Evolutionary conservation across 2,329 filamentous ascomycete species (phyloP).

Genomic region (Fusarium chuoi): DNA sequence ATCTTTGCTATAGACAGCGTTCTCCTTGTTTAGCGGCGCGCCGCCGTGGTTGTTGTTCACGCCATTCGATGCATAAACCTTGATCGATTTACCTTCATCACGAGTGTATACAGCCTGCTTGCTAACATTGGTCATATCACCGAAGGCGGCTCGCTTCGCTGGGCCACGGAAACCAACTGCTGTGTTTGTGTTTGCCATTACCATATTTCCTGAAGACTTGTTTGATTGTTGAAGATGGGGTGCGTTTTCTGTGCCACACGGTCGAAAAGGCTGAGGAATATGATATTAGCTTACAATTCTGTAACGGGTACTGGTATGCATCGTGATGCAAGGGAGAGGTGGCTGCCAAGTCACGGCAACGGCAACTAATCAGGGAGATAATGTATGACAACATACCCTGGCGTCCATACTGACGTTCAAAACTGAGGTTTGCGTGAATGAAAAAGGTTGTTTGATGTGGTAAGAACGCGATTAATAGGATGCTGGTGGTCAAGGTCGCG

Average conservation of each 20-base stretch:
- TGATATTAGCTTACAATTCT: slow-evolving; percentile 27
- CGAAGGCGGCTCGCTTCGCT: slow-evolving; percentile 82
- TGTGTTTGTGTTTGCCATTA: slow-evolving; percentile 43
- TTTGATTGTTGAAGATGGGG: slow-evolving; percentile 76
- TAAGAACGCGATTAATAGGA: slow-evolving; percentile 37
- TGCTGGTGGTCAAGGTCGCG: slow-evolving; percentile 15
- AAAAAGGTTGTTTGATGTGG: slow-evolving; percentile 28
- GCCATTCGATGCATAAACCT: slow-evolving; percentile 42
- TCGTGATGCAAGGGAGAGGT: slow-evolving; percentile 32
- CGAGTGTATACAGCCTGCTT: slow-evolving; percentile 48
- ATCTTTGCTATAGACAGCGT: slow-evolving; percentile 50
- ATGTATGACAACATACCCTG: slow-evolving; percentile 45
- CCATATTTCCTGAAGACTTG: slow-evolving; percentile 78
- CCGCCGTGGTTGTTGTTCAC: slow-evolving; percentile 42
- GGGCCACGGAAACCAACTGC: slow-evolving; percentile 52
- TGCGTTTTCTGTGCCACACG: slow-evolving; percentile 62
- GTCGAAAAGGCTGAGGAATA: slow-evolving; percentile 52
- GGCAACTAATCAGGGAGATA: slow-evolving; percentile 13
- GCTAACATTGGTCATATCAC: slow-evolving; percentile 80
- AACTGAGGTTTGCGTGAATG: slow-evolving; percentile 22
- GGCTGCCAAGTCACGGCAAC: slow-evolving; percentile 1
- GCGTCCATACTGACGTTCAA: slow-evolving; percentile 48
- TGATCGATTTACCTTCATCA: slow-evolving; percentile 51
- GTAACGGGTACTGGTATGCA: slow-evolving; percentile 4
- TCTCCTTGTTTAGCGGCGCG: slow-evolving; percentile 57